Conservation (phyloP, 306 rosid genomes). For the Lablab purpureus region DNA sequence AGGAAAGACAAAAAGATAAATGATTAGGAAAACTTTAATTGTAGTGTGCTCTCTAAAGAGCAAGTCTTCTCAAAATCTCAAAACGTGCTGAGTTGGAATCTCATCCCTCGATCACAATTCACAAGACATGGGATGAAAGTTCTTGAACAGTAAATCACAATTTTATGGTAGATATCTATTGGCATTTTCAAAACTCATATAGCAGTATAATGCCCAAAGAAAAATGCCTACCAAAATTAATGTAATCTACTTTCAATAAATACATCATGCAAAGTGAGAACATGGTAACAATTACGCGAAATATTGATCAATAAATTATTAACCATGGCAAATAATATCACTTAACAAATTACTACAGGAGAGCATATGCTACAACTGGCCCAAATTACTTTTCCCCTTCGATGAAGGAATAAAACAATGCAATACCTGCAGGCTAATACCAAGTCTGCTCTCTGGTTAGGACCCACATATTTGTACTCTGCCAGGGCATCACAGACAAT, state of each 20-base stretch:
- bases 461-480: conserved; percentile 91
- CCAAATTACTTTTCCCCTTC: background rate
- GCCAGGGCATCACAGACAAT: conserved; percentile 85
- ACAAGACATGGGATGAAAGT: background rate
- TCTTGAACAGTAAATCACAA: background rate
- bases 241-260: background rate
- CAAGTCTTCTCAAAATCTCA: too few species aligned
- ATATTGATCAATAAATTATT: conserved; percentile 10
- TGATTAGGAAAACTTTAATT: background rate
- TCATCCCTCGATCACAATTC: background rate
- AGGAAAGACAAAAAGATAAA: background rate
- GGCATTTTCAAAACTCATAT: too few species aligned
- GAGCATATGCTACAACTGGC: background rate
- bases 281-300: background rate
- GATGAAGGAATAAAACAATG: conserved; percentile 36
- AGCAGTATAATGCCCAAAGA: too few species aligned
- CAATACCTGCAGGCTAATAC: conserved; percentile 86
- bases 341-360: background rate
- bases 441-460: conserved; percentile 88
- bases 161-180: too few species aligned
- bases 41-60: too few species aligned
- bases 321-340: conserved; percentile 16
- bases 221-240: too few species aligned
- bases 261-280: background rate
- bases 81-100: too few species aligned